phyloP scores from a whole-genome alignment of 2,329 filamentous ascomycete genomes.

The Colletotrichum incanum region DNA sequence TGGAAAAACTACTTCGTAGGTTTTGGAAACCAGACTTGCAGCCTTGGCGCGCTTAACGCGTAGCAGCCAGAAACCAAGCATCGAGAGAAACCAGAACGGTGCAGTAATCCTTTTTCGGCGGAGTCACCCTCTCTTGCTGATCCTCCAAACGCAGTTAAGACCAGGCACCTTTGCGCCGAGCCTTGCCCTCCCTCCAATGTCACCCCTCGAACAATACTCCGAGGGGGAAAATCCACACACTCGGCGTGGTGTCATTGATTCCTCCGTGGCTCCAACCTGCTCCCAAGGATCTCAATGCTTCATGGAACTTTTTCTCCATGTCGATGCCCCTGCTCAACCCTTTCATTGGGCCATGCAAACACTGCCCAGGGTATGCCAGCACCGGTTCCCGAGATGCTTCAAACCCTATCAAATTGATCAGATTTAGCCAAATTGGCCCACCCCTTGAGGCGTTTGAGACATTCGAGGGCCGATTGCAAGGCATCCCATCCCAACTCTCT shows the following conservation, averaged over 20 bases:
- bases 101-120: not conserved
- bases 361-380: slow-evolving; percentile 19
- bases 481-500: not conserved
- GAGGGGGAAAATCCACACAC: not conserved
- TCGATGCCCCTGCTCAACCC: slow-evolving; percentile 4
- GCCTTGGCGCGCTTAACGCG: slow-evolving; percentile 5
- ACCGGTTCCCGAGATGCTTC: not conserved
- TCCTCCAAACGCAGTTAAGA: not conserved
- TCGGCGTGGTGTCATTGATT: slow-evolving; percentile 11
- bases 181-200: not conserved
- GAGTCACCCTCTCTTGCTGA: not conserved
- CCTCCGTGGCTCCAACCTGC: no score
- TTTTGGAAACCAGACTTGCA: slow-evolving; percentile 3
- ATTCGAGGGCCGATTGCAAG: slow-evolving; percentile 8
- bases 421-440: slow-evolving; percentile 6
- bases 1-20: not conserved
- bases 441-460: slow-evolving; percentile 25
- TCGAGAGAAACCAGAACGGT: not conserved
- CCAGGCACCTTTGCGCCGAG: not conserved
- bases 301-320: not conserved
- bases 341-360: slow-evolving; percentile 7
- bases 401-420: slow-evolving; percentile 31
- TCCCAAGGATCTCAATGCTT: not conserved
- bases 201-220: not conserved
- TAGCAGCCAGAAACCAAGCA: not conserved